Percentiles rank a stretch among this genome's conserved stretches.
Evolutionary conservation across 345 rosid genomes (phyloP).

Genomic region (Cardiospermum halicacabum): DNA sequence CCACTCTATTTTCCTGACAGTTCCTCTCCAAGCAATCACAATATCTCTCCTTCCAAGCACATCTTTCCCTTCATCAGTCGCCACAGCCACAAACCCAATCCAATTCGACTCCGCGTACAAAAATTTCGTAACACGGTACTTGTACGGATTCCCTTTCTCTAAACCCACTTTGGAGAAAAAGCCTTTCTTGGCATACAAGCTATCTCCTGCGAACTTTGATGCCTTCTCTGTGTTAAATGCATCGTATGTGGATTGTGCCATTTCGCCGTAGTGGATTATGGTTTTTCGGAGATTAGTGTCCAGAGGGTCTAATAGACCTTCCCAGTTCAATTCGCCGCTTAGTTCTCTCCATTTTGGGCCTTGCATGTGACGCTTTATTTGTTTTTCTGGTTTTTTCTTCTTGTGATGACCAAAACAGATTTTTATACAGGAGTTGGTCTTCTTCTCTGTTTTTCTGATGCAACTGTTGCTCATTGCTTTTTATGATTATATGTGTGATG

Average conservation of each 20-base stretch:
- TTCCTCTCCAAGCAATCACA: slow-evolving; percentile 42
- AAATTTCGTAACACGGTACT: slow-evolving; percentile 62
- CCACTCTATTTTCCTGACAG: slow-evolving; percentile 39
- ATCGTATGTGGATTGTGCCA: slow-evolving; percentile 39
- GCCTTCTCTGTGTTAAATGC: slow-evolving; percentile 42
- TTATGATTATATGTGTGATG: too few species aligned
- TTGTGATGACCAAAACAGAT: too few species aligned
- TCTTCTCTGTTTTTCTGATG: too few species aligned
- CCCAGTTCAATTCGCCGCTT: slow-evolving; percentile 32
- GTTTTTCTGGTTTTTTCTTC: too few species aligned
- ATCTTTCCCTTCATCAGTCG: slow-evolving; percentile 19
- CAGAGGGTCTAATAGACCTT: slow-evolving; percentile 34
- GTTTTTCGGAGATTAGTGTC: slow-evolving; percentile 39
- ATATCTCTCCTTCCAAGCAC: slow-evolving; percentile 44
- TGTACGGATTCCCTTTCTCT: slow-evolving; percentile 50
- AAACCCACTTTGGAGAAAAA: slow-evolving; percentile 59
- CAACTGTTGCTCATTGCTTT: too few species aligned
- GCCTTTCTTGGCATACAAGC: slow-evolving; percentile 46
- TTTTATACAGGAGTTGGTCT: too few species aligned
- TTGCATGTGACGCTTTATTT: too few species aligned
- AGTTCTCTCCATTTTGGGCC: slow-evolving; percentile 36
- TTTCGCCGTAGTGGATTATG: slow-evolving; percentile 44
- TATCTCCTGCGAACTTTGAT: slow-evolving; percentile 58
- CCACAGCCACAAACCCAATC: slow-evolving; percentile 45
- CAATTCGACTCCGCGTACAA: slow-evolving; percentile 59